Percentiles rank a stretch among this genome's conserved stretches.
These are phyloP conservation scores for Kwoniella sp. DNA, from an alignment of 768 basidiomycete genomes.

Conservation along the genomic window DNA sequence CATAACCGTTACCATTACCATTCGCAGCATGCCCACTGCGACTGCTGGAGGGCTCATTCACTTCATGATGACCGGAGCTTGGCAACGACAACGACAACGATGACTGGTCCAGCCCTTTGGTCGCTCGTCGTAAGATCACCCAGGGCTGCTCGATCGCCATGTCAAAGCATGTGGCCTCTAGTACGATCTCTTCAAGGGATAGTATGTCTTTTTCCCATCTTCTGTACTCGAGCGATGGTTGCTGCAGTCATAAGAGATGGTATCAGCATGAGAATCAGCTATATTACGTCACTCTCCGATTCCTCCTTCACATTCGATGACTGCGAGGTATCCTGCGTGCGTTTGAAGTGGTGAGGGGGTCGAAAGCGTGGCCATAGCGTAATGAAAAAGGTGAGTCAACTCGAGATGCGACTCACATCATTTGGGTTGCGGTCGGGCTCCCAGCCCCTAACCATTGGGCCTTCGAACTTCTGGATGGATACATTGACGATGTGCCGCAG, in stretches of 20 bases:
- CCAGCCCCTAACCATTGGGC: slow-evolving; percentile 10
- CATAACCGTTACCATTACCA: slow-evolving; percentile 7
- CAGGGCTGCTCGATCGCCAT: slow-evolving; percentile 46
- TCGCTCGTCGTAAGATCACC: slow-evolving; percentile 7
- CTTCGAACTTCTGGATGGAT: slow-evolving; percentile 34
- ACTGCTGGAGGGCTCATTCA: background rate
- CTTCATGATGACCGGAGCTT: background rate
- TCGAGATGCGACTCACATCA: slow-evolving; percentile 19
- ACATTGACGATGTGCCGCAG: slow-evolving; percentile 38
- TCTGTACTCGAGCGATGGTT: slow-evolving; percentile 29
- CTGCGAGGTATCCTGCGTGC: too few relatives aligned
- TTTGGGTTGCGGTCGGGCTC: slow-evolving; percentile 14
- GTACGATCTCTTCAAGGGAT: slow-evolving; percentile 47
- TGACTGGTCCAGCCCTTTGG: slow-evolving; percentile 23
- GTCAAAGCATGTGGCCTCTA: slow-evolving; percentile 54
- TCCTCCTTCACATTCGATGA: too few relatives aligned
- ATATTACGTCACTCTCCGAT: too few relatives aligned
- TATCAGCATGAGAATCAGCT: too few relatives aligned
- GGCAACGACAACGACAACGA: background rate
- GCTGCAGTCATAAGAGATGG: too few relatives aligned
- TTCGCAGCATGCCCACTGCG: background rate
- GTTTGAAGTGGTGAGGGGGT: background rate
- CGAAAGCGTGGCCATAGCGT: too few relatives aligned
- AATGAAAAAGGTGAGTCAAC: background rate
- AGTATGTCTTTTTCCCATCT: slow-evolving; percentile 42